A percentile compares a stretch with the other conserved stretches of the same genome.
These are phyloP conservation scores for Metschnikowia vanudenii DNA, from an alignment of 805 yeast genomes.

Conservation along the genomic window DNA sequence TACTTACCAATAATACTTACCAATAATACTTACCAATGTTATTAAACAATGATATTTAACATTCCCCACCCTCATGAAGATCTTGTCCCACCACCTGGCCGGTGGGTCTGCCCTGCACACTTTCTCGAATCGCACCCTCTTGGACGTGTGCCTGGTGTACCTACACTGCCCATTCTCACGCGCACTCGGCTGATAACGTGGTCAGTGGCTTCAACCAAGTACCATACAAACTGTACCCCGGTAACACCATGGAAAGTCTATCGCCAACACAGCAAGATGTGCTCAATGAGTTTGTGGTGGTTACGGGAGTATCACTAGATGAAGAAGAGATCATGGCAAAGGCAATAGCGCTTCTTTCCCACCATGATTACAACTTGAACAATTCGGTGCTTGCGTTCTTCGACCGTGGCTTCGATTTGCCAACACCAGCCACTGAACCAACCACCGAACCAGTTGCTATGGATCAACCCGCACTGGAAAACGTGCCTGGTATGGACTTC, in stretches of 20 bases:
- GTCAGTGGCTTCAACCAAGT: too few species aligned
- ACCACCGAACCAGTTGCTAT: neutral
- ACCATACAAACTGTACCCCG: neutral
- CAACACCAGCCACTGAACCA: constrained; percentile 4
- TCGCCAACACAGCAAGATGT: constrained; percentile 12
- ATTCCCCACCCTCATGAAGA: too few species aligned
- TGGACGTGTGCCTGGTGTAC: too few species aligned
- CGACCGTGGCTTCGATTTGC: constrained; percentile 45
- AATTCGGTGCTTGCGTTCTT: constrained; percentile 59
- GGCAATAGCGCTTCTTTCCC: constrained; percentile 15
- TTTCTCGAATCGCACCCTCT: too few species aligned
- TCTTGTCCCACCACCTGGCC: too few species aligned
- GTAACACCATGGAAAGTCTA: constrained; percentile 11
- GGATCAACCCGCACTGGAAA: neutral
- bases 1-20: too few species aligned
- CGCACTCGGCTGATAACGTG: too few species aligned
- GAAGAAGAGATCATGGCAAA: constrained; percentile 13
- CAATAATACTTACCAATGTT: too few species aligned
- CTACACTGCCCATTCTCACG: too few species aligned
- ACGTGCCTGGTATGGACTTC: neutral
- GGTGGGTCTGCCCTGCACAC: too few species aligned
- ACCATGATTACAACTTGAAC: constrained; percentile 54
- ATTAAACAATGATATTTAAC: too few species aligned
- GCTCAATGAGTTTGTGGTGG: constrained; percentile 17
- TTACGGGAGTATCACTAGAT: constrained; percentile 17